A percentile compares a stretch with the other conserved stretches of the same genome.
These are phyloP conservation scores for Thermothielavioides terrestris DNA, from an alignment of 495 filamentous ascomycete genomes.

Conservation along the genomic window DNA sequence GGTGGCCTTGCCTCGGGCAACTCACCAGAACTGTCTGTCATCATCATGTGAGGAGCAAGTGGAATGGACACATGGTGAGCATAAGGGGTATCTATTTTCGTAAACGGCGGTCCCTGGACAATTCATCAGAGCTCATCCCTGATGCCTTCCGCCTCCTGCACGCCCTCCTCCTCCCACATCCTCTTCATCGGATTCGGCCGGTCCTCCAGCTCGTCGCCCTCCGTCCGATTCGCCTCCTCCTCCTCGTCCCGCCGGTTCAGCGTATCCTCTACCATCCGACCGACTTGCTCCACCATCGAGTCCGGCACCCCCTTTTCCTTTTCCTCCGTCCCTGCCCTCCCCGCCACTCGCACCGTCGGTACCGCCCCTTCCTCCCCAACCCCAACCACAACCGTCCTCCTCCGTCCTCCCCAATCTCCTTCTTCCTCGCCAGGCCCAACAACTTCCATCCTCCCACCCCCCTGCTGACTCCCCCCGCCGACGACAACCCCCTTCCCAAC, in stretches of 20 bases:
- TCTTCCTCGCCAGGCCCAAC: conserved; percentile 15
- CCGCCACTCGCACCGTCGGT: conserved; percentile 32
- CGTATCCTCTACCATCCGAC: conserved; percentile 41
- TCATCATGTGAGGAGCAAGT: no score
- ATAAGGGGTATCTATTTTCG: conserved; percentile 8
- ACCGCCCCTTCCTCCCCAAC: conserved; percentile 42
- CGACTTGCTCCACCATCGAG: conserved; percentile 41
- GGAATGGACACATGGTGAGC: no score
- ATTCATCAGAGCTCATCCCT: conserved; percentile 34
- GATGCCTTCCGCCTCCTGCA: not conserved
- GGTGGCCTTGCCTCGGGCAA: no score
- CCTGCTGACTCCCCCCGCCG: conserved; percentile 31
- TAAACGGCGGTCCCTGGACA: not conserved
- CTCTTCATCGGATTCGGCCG: conserved; percentile 59
- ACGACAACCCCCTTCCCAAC: conserved; percentile 14
- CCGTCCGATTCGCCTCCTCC: conserved; percentile 9
- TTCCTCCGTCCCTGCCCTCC: conserved; percentile 2
- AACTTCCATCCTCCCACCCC: conserved; percentile 22
- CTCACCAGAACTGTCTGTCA: no score
- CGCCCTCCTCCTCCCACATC: conserved; percentile 59
- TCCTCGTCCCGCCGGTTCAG: conserved; percentile 10
- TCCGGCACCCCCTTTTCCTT: conserved; percentile 19
- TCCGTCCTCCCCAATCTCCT: no score
- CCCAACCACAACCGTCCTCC: conserved; percentile 24
- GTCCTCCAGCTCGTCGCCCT: conserved; percentile 26